Evolutionary conservation across 805 yeast genomes (phyloP).

Genomic region (Candida michaelii): DNA sequence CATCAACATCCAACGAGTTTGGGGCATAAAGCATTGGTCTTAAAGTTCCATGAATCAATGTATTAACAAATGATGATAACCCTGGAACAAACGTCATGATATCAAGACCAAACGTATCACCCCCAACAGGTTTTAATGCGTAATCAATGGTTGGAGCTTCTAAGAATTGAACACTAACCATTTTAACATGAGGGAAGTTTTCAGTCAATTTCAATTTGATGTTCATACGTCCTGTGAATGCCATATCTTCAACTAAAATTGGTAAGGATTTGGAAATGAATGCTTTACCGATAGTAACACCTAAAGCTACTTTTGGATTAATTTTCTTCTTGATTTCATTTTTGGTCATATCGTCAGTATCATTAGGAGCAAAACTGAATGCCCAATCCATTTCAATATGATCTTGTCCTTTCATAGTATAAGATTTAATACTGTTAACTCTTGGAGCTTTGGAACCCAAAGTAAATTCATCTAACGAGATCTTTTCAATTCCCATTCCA

Average conservation of each 20-base stretch:
- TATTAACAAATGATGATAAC: conserved; percentile 67
- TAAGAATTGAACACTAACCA: conserved; percentile 68
- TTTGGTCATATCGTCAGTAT: conserved; percentile 80
- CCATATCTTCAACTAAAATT: conserved; percentile 78
- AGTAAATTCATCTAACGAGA: conserved; percentile 74
- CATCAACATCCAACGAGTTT: conserved; percentile 71
- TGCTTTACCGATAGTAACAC: conserved; percentile 79
- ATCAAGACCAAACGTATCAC: conserved; percentile 84
- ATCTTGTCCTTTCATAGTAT: conserved; percentile 65
- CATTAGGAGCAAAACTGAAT: conserved; percentile 77
- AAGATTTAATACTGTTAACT: conserved; percentile 68
- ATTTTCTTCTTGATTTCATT: conserved; percentile 67
- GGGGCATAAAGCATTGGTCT: conserved; percentile 84
- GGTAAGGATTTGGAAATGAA: conserved; percentile 75
- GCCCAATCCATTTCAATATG: conserved; percentile 83
- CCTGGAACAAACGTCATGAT: conserved; percentile 85
- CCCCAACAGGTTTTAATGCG: conserved; percentile 82
- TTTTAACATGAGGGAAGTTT: conserved; percentile 74
- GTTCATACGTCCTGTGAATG: conserved; percentile 67
- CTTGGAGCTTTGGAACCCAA: conserved; percentile 80
- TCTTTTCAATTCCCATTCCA: conserved; percentile 77
- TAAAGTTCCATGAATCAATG: conserved; percentile 64
- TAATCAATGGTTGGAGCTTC: conserved; percentile 81
- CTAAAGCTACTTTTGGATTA: conserved; percentile 79
- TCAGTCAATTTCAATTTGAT: conserved; percentile 60